Percentiles rank a stretch among this genome's conserved stretches.
Evolutionary conservation across 306 rosid genomes (phyloP).

Genomic region (Cicer judaicum): DNA sequence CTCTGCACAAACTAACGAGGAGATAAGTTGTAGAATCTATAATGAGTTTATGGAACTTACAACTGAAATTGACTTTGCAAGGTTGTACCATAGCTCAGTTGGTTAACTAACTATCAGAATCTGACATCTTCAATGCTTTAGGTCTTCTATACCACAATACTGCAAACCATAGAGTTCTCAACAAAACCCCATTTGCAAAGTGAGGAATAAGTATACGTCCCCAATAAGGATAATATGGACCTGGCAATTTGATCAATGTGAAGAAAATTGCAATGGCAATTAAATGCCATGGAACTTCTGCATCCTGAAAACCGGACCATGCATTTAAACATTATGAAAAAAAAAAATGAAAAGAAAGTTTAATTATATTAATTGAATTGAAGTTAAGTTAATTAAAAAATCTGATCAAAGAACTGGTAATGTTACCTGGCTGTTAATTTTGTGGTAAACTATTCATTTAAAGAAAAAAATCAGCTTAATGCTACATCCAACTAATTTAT

Average conservation of each 20-base stretch:
- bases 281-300: constrained; percentile 94
- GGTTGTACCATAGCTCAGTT: constrained; percentile 24
- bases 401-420: too few relatives aligned
- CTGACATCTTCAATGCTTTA: constrained; percentile 40
- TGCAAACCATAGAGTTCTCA: constrained; percentile 53
- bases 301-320: constrained; percentile 65
- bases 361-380: too few relatives aligned
- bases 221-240: constrained; percentile 91
- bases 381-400: too few relatives aligned
- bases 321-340: constrained; percentile 16
- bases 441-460: constrained; percentile 5
- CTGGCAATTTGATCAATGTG: constrained; percentile 82
- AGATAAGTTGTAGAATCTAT: not conserved
- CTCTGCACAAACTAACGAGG: constrained; percentile 31
- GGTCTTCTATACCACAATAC: constrained; percentile 55
- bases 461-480: constrained; percentile 9
- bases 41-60: constrained; percentile 32
- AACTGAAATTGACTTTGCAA: constrained; percentile 24
- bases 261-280: constrained; percentile 71
- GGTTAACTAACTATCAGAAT: constrained; percentile 38
- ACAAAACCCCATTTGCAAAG: constrained; percentile 65
- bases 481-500: constrained; percentile 35
- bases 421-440: not conserved
- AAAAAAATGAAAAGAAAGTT: not conserved
- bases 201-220: constrained; percentile 87